These are phyloP conservation scores for Thalassiosira livingstoniorum DNA, from an alignment of 352 stramenopile species.

Conservation along the genomic window DNA sequence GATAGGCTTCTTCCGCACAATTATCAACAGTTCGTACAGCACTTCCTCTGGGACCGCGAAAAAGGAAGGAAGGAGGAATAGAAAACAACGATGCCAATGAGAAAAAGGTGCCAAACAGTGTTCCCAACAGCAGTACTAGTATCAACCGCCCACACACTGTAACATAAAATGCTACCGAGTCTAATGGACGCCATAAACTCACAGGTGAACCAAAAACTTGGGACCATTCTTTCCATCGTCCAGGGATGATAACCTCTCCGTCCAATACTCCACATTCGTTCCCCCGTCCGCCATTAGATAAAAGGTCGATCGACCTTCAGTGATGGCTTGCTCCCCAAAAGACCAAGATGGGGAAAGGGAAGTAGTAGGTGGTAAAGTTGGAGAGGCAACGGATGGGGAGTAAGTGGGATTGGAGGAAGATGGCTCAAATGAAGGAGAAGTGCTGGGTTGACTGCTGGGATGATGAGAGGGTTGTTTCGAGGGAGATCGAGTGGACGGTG, in stretches of 20 bases:
- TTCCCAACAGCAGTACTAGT: no score
- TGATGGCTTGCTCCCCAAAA: slow-evolving; percentile 11
- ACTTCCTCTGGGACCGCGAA: slow-evolving; percentile 23
- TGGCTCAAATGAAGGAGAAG: background rate
- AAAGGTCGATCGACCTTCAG: slow-evolving; percentile 22
- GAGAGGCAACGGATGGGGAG: background rate
- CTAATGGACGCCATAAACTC: background rate
- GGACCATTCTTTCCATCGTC: background rate
- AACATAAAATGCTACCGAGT: background rate
- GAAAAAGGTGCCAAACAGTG: no score
- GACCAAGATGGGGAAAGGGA: slow-evolving; percentile 1
- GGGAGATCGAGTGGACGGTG: background rate
- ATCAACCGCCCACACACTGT: no score
- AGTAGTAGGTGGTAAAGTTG: background rate
- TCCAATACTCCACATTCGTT: slow-evolving; percentile 36
- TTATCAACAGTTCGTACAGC: slow-evolving; percentile 35
- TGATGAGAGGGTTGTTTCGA: background rate
- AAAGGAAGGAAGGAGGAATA: slow-evolving; percentile 2
- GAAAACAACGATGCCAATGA: no score
- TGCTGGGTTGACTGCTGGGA: background rate
- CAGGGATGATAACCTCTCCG: slow-evolving; percentile 13
- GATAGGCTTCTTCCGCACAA: slow-evolving; percentile 29
- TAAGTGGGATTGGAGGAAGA: background rate
- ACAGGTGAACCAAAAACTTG: slow-evolving; percentile 45
- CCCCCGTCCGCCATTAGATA: slow-evolving; percentile 52